Evolutionary conservation across 352 stramenopile species (phyloP), one percentile per base, ranked within the genome.

Genomic region (Peronospora destructor): DNA sequence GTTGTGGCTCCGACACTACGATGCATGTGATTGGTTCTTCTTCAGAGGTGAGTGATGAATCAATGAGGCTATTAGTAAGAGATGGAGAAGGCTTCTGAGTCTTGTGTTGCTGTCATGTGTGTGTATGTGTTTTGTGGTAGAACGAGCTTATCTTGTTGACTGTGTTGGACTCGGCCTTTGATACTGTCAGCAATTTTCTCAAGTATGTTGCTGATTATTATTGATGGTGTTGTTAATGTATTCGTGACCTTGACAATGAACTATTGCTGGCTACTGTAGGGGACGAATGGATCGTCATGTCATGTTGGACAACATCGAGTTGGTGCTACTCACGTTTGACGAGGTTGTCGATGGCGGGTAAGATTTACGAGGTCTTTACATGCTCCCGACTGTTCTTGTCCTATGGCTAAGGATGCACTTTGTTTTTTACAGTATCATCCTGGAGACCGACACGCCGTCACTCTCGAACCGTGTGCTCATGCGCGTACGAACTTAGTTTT

Each of bases 391-490:
- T 10, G 25, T 38, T n/a, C 5, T 42, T 2, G 28, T n/a, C 11
- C 4, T 42, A 43, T 52, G 14, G 45, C 23, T 51, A 41, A 49
- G 23, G 2, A 39, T 56, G 2, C 13, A 36, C 4, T 35, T 44
- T 39, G 17, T 2, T 44, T n/a, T 32, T 2, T 32, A 29, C 59
- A 91, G 81, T 16, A 81, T 94, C 52, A 95, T 95, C 42, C 61
- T 95, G 56, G 86, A 96, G 59, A 64, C 85, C 19, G 85, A 96
- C 58, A 90, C 85, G 23, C 76, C 83, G 16, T 91, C 84, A 21
- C 92, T 96, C 53, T 79, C 81, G 35, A 94, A 95, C 66, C 84
- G 86, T 19, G 86, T 96, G 56, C 73, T 95, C 42, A 96, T 96
- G 86, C 82, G 86, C 40, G 85, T 92, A 84, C 55, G 76, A 9